A percentile compares a stretch with the other conserved stretches of the same genome.
phyloP scores from a whole-genome alignment of 2,329 filamentous ascomycete genomes.

The Epichloe coenophiala region DNA sequence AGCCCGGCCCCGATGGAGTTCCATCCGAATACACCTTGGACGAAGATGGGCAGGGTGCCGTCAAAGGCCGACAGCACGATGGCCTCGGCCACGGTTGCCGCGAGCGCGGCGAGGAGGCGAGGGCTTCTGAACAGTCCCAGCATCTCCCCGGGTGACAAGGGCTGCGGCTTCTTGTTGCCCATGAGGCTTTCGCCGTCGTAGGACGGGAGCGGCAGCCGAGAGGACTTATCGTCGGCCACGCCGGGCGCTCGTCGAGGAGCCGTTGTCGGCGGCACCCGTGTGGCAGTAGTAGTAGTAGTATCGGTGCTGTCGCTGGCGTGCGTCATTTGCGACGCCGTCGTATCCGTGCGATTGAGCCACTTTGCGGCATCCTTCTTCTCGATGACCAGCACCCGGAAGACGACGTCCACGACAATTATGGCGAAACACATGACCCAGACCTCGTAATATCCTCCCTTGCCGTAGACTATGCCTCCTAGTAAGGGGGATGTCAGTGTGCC shows the following conservation, averaged over 20 bases:
- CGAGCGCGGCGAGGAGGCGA: conserved; percentile 20
- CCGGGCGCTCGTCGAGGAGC: neutral
- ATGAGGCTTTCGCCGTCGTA: neutral
- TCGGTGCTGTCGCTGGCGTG: neutral
- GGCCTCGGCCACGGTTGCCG: conserved; percentile 22
- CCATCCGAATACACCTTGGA: conserved; percentile 18
- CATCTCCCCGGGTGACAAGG: conserved; percentile 8
- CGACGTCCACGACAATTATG: conserved; percentile 19
- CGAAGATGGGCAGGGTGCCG: conserved; percentile 20
- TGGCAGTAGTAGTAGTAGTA: neutral
- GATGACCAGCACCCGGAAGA: conserved; percentile 19
- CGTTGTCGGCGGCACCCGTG: neutral
- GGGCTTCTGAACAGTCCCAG: conserved; percentile 16
- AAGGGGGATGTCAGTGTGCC: conserved; percentile 19
- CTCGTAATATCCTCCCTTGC: conserved; percentile 19
- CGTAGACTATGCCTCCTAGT: conserved; percentile 21
- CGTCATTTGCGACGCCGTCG: neutral
- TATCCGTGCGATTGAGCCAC: conserved; percentile 10
- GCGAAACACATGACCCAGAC: conserved; percentile 24
- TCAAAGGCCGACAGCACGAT: conserved; percentile 20
- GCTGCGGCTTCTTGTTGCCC: neutral
- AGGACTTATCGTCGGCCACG: neutral
- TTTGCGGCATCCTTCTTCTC: conserved; percentile 18
- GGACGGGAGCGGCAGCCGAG: too few relatives aligned
- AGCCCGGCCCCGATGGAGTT: conserved; percentile 20